A percentile compares a stretch with the other conserved stretches of the same genome.
phyloP scores from a whole-genome alignment of 108 stramenopile genomes.

The Nitzschia sp. region DNA sequence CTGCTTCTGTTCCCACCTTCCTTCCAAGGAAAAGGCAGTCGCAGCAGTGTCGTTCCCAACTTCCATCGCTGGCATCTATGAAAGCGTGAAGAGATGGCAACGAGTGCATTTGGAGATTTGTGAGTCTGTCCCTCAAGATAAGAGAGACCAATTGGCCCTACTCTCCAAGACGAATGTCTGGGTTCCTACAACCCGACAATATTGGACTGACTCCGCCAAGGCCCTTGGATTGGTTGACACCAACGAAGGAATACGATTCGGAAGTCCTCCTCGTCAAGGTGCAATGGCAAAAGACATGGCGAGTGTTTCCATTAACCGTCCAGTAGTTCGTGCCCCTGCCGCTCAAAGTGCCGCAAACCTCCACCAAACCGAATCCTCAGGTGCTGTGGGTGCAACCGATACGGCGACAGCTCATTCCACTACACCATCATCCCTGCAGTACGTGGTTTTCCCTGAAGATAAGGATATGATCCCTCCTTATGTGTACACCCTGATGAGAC shows the following conservation, averaged over 20 bases:
- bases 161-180: slow-evolving; percentile 22
- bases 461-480: slow-evolving; percentile 53
- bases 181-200: slow-evolving; percentile 53
- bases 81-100: slow-evolving; percentile 59
- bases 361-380: background rate
- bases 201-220: slow-evolving; percentile 61
- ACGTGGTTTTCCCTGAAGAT: slow-evolving; percentile 52
- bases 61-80: slow-evolving; percentile 48
- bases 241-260: slow-evolving; percentile 51
- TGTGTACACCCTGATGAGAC: slow-evolving; percentile 61
- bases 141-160: slow-evolving; percentile 15
- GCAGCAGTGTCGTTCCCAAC: slow-evolving; percentile 51
- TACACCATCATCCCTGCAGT: slow-evolving; percentile 1
- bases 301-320: background rate
- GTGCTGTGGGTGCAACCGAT: background rate
- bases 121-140: slow-evolving; percentile 25
- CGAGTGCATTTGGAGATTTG: slow-evolving; percentile 41
- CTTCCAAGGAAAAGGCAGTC: slow-evolving; percentile 24
- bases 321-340: background rate
- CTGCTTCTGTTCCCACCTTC: slow-evolving; percentile 44
- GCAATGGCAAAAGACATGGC: background rate
- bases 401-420: background rate
- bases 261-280: slow-evolving; percentile 19
- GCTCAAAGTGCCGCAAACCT: background rate
- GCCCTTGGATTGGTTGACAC: slow-evolving; percentile 57